These are phyloP conservation scores for Fragaria iinumae DNA, from an alignment of 306 rosid genomes.

Conservation along the genomic window DNA sequence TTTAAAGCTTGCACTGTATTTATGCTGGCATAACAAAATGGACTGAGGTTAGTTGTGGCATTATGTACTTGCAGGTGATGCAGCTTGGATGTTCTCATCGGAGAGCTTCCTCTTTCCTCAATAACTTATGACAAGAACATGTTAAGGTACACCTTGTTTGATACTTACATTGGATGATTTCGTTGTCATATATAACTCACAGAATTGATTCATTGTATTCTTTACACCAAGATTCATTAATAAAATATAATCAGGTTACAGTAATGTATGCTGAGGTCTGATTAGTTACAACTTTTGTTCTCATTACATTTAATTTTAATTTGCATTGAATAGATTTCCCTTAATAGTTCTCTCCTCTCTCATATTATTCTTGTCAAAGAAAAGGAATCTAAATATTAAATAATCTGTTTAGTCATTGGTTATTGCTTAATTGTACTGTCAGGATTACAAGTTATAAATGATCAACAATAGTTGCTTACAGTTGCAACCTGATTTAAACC, in stretches of 20 bases:
- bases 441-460: not conserved
- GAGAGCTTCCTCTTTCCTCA: not conserved
- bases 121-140: not conserved
- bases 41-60: not conserved
- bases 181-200: not conserved
- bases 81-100: not conserved
- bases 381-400: not conserved
- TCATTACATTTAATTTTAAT: not conserved
- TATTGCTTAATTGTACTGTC: not conserved
- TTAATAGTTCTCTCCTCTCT: not conserved
- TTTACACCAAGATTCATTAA: not conserved
- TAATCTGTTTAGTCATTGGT: not conserved
- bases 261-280: not conserved
- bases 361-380: not conserved
- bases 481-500: not conserved
- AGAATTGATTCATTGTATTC: constrained; percentile 7
- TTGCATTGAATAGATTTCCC: not conserved
- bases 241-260: not conserved
- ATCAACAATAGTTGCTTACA: not conserved
- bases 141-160: constrained; percentile 22
- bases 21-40: not conserved
- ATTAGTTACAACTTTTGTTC: not conserved
- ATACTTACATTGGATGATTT: not conserved
- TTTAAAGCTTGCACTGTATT: not conserved
- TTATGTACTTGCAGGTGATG: constrained; percentile 19